phyloP scores from a whole-genome alignment of 805 yeast genomes.

The Martiniozyma abietophila region DNA sequence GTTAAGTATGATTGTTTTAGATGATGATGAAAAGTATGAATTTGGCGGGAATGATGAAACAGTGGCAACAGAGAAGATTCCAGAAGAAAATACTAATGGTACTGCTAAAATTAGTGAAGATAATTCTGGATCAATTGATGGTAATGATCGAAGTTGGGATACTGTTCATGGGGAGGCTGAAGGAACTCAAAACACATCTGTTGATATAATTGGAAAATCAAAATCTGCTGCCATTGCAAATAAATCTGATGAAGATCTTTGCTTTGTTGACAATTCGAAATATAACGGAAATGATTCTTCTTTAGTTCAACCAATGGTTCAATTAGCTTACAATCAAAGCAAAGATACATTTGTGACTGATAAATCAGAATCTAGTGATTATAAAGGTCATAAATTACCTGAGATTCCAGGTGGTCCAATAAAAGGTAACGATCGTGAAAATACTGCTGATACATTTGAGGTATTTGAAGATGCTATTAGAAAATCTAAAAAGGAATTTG shows the following conservation, averaged over 20 bases:
- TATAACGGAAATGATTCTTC: constrained; percentile 24
- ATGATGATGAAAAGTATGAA: constrained; percentile 19
- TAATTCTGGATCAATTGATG: constrained; percentile 6
- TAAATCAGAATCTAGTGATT: constrained; percentile 29
- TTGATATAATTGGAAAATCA: constrained; percentile 12
- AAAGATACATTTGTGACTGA: constrained; percentile 36
- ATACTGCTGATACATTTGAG: constrained; percentile 18
- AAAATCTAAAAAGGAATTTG: constrained; percentile 13
- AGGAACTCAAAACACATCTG: constrained; percentile 17
- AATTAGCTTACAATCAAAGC: constrained; percentile 18
- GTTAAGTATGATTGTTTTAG: constrained; percentile 22
- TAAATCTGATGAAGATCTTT: constrained; percentile 19
- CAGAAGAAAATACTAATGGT: constrained; percentile 2
- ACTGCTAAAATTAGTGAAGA: constrained; percentile 4
- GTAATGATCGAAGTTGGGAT: constrained; percentile 5
- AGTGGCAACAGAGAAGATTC: no score
- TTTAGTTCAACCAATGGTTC: constrained; percentile 14
- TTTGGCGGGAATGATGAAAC: no score
- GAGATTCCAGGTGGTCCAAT: constrained; percentile 34
- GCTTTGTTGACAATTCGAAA: constrained; percentile 24
- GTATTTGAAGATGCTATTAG: constrained; percentile 18
- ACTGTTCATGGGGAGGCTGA: constrained; percentile 6
- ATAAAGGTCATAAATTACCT: constrained; percentile 42
- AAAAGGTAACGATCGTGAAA: constrained; percentile 16
- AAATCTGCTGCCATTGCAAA: constrained; percentile 8